Evolutionary conservation across 148 eudicot species (phyloP).

Genomic region (Spergularia marina): DNA sequence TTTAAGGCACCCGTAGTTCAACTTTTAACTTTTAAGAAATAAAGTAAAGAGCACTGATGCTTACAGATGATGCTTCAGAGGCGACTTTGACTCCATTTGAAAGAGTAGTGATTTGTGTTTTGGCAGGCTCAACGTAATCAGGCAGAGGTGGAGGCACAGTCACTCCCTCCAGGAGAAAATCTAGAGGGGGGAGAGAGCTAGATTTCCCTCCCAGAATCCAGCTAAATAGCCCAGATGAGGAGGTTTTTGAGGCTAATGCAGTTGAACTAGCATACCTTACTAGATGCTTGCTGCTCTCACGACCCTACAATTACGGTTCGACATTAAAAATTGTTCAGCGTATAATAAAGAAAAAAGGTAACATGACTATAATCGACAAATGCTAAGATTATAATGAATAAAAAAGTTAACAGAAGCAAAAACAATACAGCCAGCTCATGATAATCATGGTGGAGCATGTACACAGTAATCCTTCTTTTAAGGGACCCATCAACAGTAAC

Average conservation of each 20-base stretch:
- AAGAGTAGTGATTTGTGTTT: slow-evolving; percentile 79
- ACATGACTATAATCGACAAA: too few relatives aligned
- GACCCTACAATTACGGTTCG: slow-evolving; percentile 43
- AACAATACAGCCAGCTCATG: too few relatives aligned
- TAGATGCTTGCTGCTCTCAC: slow-evolving; percentile 40
- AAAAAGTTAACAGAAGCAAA: too few relatives aligned
- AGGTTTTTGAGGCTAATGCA: slow-evolving; percentile 59
- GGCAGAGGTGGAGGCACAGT: slow-evolving; percentile 64
- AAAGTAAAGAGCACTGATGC: slow-evolving; percentile 21
- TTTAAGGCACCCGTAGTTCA: not conserved
- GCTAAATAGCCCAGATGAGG: slow-evolving; percentile 67
- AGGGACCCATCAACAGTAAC: too few relatives aligned
- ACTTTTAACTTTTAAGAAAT: not conserved
- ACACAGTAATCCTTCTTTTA: too few relatives aligned
- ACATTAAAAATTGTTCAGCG: not conserved
- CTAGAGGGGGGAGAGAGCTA: slow-evolving; percentile 60
- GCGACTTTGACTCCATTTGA: slow-evolving; percentile 84
- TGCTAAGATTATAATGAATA: too few relatives aligned
- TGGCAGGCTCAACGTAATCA: slow-evolving; percentile 67
- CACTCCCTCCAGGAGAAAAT: slow-evolving; percentile 72
- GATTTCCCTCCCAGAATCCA: slow-evolving; percentile 70
- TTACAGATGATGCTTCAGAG: slow-evolving; percentile 78
- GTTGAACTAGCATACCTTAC: slow-evolving; percentile 71
- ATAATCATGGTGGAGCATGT: too few relatives aligned
- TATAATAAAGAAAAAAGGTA: too few relatives aligned